Evolutionary conservation across 495 filamentous ascomycete species (phyloP), one percentile per base, ranked within the genome.

Genomic region (Penicillium steckii): DNA sequence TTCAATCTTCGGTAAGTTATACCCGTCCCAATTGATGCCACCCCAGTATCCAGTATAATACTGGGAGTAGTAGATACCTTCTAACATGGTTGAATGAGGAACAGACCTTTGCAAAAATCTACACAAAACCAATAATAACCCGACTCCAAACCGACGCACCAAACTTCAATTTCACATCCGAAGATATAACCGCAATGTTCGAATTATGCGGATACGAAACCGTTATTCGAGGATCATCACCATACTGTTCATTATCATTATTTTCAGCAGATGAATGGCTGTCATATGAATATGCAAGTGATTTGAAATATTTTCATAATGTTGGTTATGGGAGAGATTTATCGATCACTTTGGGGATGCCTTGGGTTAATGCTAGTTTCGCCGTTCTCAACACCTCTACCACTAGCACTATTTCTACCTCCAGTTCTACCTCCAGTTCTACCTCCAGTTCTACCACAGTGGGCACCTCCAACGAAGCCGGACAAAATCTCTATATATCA

Each of bases 161-260:
- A 0, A 30, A 48, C 21, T 62, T 62, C 55, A 62, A 57, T 44
- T 62, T 62, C 44, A 62, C 59, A 4, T 24, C 43, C 8, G 29
- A 53, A 27, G 61, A 64, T 48, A 55, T 64, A n/a, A 56, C 54
- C 23, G 57, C 24, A 40, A 64, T 64, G 61, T 64, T 64, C 48
- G 50, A 60, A 57, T 46, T 64, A 0, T 64, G 61, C 53, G 61
- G 61, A n/a, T 60, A 64, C 45, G 61, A 64, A 32, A 64, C 57
- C 33, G 61, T 64, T 27, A 60, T 64, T 38, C 53, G 61, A 3
- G 61, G 61, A 5, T 48, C 40, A 10, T 64, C 61, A 2, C 53
- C 57, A 12, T 64, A 60, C 45, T 64, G 61, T 46, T 54, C 61
- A 0, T 33, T 22, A 12, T n/a, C 17, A 13, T 48, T 64, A 2